Evolutionary conservation across 257 asterid species (phyloP), one percentile per base, ranked within the genome.

Genomic region (Capsicum chinense): DNA sequence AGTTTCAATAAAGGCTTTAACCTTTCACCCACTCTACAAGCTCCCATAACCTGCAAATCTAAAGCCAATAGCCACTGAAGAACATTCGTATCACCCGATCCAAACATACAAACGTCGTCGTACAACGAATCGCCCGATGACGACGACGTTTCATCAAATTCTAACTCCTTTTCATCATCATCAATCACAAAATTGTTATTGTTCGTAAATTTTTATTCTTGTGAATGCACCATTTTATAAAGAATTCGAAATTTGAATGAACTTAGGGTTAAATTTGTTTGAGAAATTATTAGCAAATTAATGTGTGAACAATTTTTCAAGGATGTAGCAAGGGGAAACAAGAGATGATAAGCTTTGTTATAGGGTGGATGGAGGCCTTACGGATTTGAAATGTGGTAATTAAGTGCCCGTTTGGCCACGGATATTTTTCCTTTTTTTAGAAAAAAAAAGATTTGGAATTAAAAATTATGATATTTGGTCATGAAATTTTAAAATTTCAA

Each of bases 1-100:
- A 97, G 86, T 90, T 97, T 95, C 85, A 97, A 89, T 91, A 97
- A 84, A 69, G 99, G 99, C 88, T 93, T 97, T 92, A 97, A 87
- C 88, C 99, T 92, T 93, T 97, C 99, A 87, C 95, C 99, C 16
- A 92, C 92, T 14, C 99, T 93, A 86, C 99, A 97, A 74, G 98
- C 99, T 58, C 99, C 99, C 89, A 93, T 90, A 57, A 91, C 93
- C 90, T 97, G 99, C 87, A 93, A 88, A 88, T 95, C 98, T 87
- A 97, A 84, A 17, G 98, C 98, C 70, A 88, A 88, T 83, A 93
- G 87, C 97, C 97, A 97, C 71, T 85, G 97, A 80, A 90, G 50
- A 87, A 97, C 90, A 56, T 86, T 89, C n/a, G 86, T 93, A 79
- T 88, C 94, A 62, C 91, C 60, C 47, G 57, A 71, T 70, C 57